Evolutionary conservation across 2,329 filamentous ascomycete species (phyloP).

Genomic region (Capronia americana): DNA sequence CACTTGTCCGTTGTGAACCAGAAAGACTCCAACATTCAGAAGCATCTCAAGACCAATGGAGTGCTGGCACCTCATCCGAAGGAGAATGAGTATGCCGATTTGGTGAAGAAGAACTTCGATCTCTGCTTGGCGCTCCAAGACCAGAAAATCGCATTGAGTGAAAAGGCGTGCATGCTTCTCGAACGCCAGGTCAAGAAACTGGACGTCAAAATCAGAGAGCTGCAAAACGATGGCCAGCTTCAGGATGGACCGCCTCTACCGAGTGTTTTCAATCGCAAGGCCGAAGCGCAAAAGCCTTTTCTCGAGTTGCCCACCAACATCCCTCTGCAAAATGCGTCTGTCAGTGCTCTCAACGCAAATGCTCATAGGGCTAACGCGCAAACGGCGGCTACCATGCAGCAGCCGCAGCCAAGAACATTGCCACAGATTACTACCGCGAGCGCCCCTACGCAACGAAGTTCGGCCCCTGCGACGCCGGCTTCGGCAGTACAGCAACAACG

Average conservation of each 20-base stretch:
- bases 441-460: slow-evolving; percentile 44
- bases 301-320: slow-evolving; percentile 56
- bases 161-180: slow-evolving; percentile 65
- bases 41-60: slow-evolving; percentile 69
- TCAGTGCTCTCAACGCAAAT: slow-evolving; percentile 61
- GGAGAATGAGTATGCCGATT: slow-evolving; percentile 65
- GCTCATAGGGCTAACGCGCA: slow-evolving; percentile 57
- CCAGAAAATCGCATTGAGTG: slow-evolving; percentile 66
- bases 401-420: slow-evolving; percentile 40
- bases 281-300: slow-evolving; percentile 57
- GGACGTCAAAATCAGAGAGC: slow-evolving; percentile 66
- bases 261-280: slow-evolving; percentile 61
- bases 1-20: slow-evolving; percentile 62
- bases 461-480: slow-evolving; percentile 54
- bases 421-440: slow-evolving; percentile 41
- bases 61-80: slow-evolving; percentile 67
- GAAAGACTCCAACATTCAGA: slow-evolving; percentile 67
- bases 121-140: slow-evolving; percentile 64
- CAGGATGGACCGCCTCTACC: slow-evolving; percentile 65
- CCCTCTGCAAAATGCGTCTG: slow-evolving; percentile 62
- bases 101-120: slow-evolving; percentile 64
- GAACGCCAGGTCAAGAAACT: slow-evolving; percentile 69
- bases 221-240: slow-evolving; percentile 65
- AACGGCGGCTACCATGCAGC: slow-evolving; percentile 47
- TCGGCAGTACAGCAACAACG: slow-evolving; percentile 43